phyloP scores from a whole-genome alignment of 306 rosid species.

The Hippophae tibetana region DNA sequence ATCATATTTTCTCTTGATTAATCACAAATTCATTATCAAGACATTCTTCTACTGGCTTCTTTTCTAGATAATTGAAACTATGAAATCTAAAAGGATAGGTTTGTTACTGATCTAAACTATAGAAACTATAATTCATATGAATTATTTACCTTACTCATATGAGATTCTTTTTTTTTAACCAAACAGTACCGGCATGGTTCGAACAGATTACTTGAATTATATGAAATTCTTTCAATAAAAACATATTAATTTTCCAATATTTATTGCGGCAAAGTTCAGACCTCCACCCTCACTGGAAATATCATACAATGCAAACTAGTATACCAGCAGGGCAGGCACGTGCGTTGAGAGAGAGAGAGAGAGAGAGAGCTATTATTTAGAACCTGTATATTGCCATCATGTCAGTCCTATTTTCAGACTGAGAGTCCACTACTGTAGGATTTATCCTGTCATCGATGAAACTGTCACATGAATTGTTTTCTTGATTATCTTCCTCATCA shows the following conservation, averaged over 20 bases:
- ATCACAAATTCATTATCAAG: too few relatives aligned
- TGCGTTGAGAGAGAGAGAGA: slow-evolving; percentile 1
- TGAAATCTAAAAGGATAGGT: too few relatives aligned
- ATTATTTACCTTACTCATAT: too few relatives aligned
- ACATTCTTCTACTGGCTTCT: background rate
- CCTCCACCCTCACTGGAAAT: background rate
- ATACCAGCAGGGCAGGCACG: background rate
- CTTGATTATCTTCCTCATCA: slow-evolving; percentile 60
- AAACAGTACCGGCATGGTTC: too few relatives aligned
- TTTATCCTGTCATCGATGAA: slow-evolving; percentile 85
- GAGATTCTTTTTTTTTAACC: too few relatives aligned
- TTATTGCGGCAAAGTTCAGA: background rate
- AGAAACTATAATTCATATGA: too few relatives aligned
- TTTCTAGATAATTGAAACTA: background rate
- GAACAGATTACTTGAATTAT: too few relatives aligned
- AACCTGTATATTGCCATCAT: slow-evolving; percentile 95
- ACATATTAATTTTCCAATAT: background rate
- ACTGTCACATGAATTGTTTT: slow-evolving; percentile 50
- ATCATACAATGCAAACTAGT: background rate
- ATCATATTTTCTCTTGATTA: too few relatives aligned
- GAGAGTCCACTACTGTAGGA: slow-evolving; percentile 42
- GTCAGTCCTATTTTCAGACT: slow-evolving; percentile 50
- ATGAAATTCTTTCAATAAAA: too few relatives aligned
- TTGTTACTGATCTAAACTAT: too few relatives aligned
- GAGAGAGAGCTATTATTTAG: slow-evolving; percentile 7